Evolutionary conservation across 2,329 filamentous ascomycete species (phyloP).

Genomic region (Sporothrix brasiliensis): DNA sequence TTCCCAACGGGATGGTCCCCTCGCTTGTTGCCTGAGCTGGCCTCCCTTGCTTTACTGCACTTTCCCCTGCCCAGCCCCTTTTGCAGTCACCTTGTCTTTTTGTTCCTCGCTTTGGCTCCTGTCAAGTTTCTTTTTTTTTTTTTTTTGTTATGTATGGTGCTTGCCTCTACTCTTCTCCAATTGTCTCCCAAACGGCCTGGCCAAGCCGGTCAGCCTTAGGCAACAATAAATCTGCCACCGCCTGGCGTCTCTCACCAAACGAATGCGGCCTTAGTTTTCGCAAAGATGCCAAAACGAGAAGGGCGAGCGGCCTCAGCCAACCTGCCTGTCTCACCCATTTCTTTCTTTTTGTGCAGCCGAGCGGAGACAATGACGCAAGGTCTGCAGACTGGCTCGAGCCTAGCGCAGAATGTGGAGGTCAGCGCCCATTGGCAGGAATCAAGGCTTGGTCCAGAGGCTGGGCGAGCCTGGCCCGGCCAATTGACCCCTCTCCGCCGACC

Average conservation of each 20-base stretch:
- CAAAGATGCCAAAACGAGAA: not conserved
- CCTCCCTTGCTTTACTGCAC: not conserved
- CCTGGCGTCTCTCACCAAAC: not conserved
- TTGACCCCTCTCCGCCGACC: not conserved
- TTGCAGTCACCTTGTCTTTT: not conserved
- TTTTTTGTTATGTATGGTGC: not conserved
- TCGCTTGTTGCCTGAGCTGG: not conserved
- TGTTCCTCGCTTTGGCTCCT: not conserved
- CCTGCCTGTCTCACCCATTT: slow-evolving; percentile 28
- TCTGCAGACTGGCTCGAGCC: slow-evolving; percentile 4
- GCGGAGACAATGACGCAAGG: slow-evolving; percentile 31
- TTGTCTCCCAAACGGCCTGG: not conserved
- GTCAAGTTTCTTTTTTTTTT: not conserved
- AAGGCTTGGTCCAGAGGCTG: slow-evolving; percentile 10
- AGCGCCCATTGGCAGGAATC: slow-evolving; percentile 15
- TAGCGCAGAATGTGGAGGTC: slow-evolving; percentile 23
- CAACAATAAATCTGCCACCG: slow-evolving; percentile 13
- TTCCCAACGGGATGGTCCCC: not conserved
- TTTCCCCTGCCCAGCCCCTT: not conserved
- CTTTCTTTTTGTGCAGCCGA: slow-evolving; percentile 15
- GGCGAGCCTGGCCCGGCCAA: slow-evolving; percentile 9
- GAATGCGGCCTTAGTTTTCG: slow-evolving; percentile 2
- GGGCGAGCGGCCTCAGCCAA: slow-evolving; percentile 12
- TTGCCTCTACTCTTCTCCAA: not conserved
- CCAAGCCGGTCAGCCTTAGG: slow-evolving; percentile 6